phyloP scores from a whole-genome alignment of 805 yeast species.

The Sporopachydermia lactativora region DNA sequence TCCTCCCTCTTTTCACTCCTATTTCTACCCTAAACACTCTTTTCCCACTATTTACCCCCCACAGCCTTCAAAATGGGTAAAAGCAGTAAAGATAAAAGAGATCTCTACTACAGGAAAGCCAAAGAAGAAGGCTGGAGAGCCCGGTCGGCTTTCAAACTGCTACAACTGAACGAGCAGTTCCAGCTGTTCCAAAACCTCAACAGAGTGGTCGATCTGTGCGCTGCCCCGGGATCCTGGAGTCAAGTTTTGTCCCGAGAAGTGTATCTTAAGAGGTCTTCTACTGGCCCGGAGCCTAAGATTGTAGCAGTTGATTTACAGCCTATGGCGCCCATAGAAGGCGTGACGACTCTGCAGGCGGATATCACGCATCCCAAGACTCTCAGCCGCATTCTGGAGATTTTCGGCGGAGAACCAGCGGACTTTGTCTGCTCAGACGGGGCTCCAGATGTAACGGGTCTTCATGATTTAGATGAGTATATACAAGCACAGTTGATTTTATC shows the following conservation, averaged over 20 bases:
- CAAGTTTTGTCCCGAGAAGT: constrained; percentile 76
- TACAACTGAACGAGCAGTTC: constrained; percentile 86
- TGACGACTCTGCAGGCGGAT: constrained; percentile 86
- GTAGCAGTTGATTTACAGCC: constrained; percentile 96
- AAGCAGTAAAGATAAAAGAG: constrained; percentile 89
- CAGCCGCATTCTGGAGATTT: constrained; percentile 55
- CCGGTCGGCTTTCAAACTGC: constrained; percentile 84
- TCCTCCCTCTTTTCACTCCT: too few species aligned
- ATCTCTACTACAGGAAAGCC: constrained; percentile 74
- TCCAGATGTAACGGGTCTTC: constrained; percentile 96
- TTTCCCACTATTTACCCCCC: too few species aligned
- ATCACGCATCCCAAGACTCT: constrained; percentile 92
- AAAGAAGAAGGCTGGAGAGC: constrained; percentile 98
- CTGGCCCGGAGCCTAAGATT: constrained; percentile 42
- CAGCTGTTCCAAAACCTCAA: constrained; percentile 56
- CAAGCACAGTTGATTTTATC: constrained; percentile 90
- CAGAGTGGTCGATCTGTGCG: constrained; percentile 92
- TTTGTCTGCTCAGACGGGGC: constrained; percentile 97
- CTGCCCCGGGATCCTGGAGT: constrained; percentile 98
- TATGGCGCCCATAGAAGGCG: constrained; percentile 91
- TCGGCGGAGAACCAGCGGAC: constrained; percentile 90
- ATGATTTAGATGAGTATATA: constrained; percentile 91
- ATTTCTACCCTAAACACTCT: too few species aligned
- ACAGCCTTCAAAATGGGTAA: constrained; percentile 75
- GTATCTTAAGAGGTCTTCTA: constrained; percentile 25